These are phyloP conservation scores for Candida loeiensis DNA, from an alignment of 805 yeast genomes.

Conservation along the genomic window DNA sequence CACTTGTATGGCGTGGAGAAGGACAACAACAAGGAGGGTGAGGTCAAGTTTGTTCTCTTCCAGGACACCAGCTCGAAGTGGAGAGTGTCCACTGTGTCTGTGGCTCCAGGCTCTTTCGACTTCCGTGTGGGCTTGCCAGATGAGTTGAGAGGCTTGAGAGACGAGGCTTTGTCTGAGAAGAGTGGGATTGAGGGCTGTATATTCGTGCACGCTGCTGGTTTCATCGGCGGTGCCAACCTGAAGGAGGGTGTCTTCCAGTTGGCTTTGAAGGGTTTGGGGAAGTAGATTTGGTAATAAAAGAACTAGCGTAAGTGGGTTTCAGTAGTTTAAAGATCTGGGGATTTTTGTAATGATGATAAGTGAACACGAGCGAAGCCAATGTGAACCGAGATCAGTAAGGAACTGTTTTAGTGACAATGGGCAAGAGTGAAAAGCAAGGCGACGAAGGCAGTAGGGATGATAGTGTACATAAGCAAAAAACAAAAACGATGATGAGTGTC, in stretches of 20 bases:
- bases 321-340: not conserved
- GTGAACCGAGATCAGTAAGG: too few species aligned
- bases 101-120: constrained; percentile 71
- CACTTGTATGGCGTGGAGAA: constrained; percentile 76
- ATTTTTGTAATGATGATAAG: too few species aligned
- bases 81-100: constrained; percentile 92
- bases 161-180: constrained; percentile 67
- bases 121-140: constrained; percentile 87
- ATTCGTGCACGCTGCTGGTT: constrained; percentile 94
- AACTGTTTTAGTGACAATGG: too few species aligned
- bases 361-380: too few species aligned
- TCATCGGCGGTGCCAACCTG: constrained; percentile 90
- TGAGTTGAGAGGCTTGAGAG: constrained; percentile 93
- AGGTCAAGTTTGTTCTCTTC: constrained; percentile 74
- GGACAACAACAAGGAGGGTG: constrained; percentile 50
- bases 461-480: too few species aligned
- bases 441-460: too few species aligned
- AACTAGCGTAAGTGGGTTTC: not conserved
- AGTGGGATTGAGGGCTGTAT: constrained; percentile 86
- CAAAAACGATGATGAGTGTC: too few species aligned
- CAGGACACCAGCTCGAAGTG: constrained; percentile 67
- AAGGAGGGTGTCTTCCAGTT: constrained; percentile 72
- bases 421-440: too few species aligned
- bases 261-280: constrained; percentile 46
- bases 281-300: not conserved